Base-by-base conservation (phyloP, 148 eudicot species). In the Amaranthus palmeri region DNA sequence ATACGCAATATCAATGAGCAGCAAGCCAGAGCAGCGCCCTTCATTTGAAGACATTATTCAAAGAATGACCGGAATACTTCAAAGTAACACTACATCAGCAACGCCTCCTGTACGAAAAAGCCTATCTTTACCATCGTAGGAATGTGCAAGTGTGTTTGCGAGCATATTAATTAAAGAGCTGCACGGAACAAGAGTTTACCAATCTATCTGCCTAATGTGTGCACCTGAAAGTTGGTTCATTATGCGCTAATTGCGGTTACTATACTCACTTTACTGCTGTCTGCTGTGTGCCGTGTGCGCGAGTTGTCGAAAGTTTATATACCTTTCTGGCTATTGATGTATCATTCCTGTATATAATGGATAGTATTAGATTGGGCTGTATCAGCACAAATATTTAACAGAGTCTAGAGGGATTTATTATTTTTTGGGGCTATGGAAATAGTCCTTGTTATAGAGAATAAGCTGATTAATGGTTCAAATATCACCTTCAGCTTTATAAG, bases 11-110 rank as follows among this genome's bases (percentile, higher is more conserved):
- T 4, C 47, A 72, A n/a, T 64, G 70, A 53, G 46, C 88, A 90
- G 97, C 76, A 82, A 88, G 49, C 86, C 96, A 5, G 86, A 77
- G 52, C 45, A 75, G 5, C 91, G 97, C 1, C 97, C 97, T 56
- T 88, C 90, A 1, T 90, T 90, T 63, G 81, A 88, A 80, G 87
- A 85, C 60, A 73, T 90, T 2, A 84, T 90, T 77, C 78, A 60
- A 25, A 85, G 74, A 68, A 80, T 88, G 91, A 79, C 80, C 6
- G 79, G 67, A 18, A 54, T 90, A 56, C 79, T 90, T 58, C 89
- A 82, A 61, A 67, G 69, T 53, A 11, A 54, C 48, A 62, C 64
- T 4, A 74, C 77, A 54, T 14, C 77, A 47, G 36, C 77, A 69
- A 52, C 74, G 11, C 12, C 67, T 41, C 69, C 82, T 8, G 52